Evolutionary conservation across 2,329 filamentous ascomycete genomes (phyloP), one percentile per base, ranked within the genome.

Genomic region (Fusarium dimerum): DNA sequence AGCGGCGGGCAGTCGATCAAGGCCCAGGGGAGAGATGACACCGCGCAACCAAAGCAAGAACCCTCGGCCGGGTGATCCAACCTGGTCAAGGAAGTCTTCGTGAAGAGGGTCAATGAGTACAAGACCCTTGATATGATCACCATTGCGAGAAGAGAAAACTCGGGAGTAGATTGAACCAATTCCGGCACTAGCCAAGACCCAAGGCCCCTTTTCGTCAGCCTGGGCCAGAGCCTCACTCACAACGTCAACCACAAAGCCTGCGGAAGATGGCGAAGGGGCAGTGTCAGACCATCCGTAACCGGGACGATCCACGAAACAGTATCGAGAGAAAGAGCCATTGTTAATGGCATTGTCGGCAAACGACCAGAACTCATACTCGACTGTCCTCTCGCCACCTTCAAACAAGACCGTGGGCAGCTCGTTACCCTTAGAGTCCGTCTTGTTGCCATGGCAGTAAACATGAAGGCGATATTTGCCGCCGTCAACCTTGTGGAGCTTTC

Each of bases 221-320:
- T 84, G 78, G 2, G 88, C 86, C 6, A 99, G 81, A 3, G 92
- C 90, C 74, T 97, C 92, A 41, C 90, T 92, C 26, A 97, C 78
- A 0, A 87, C 90, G 66, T 96, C 92, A 6, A 90, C 87, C n/a
- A 89, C 88, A 83, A 97, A 96, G 41, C 92, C 92, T 5, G 91
- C 93, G 6, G 90, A 96, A 63, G 96, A 87, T 0, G 94, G 94
- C 6, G 92, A 97, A 2, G 94, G 94, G 0, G 93, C 92, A 50
- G 94, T 93, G 72, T 99, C 94, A 43, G 82, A 85, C 79, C 91
- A 96, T 7, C 83, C 93, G 50, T 93, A 82, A 2, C 94, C 94
- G 1, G 94, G 94, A 18, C 94, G 88, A 69, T 99, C 94, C 68
- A 90, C 92, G 72, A 96, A 97, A 78, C 94, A 99, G 75, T 96